These are phyloP conservation scores for Apophysomyces sp. DNA, from an alignment of 371 early-diverging fungal species.

Conservation along the genomic window DNA sequence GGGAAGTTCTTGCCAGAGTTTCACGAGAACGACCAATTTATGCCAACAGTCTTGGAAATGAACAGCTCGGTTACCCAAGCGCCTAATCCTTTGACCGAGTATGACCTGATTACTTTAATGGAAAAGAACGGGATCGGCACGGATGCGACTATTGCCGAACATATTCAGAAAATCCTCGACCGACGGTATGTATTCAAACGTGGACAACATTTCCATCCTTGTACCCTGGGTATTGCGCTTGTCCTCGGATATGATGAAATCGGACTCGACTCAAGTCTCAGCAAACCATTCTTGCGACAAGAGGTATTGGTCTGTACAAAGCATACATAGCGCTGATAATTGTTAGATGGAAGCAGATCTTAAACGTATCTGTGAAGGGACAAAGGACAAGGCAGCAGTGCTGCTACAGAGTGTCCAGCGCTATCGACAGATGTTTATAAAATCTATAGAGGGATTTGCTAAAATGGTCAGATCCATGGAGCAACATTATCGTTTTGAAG, in stretches of 20 bases:
- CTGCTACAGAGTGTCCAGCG: conserved; percentile 52
- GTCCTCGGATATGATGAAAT: conserved; percentile 91
- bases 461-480: conserved; percentile 48
- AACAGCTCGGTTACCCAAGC: conserved; percentile 72
- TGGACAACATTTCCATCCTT: conserved; percentile 73
- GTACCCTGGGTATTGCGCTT: conserved; percentile 90
- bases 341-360: conserved; percentile 38
- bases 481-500: conserved; percentile 30
- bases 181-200: conserved; percentile 89
- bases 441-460: conserved; percentile 37
- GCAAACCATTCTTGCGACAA: conserved; percentile 83
- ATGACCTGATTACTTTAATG: conserved; percentile 96
- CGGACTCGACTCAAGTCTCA: conserved; percentile 80
- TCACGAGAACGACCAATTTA: conserved; percentile 66
- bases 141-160: conserved; percentile 99
- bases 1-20: conserved; percentile 78
- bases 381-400: conserved; percentile 56
- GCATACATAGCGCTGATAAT: not conserved
- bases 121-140: conserved; percentile 99
- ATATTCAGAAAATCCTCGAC: conserved; percentile 95
- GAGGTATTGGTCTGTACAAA: conserved; percentile 43
- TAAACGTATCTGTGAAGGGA: conserved; percentile 68
- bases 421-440: conserved; percentile 68
- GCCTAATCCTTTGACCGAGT: conserved; percentile 88
- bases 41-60: conserved; percentile 68